phyloP scores from a whole-genome alignment of 2,329 filamentous ascomycete genomes.

The Blumeria graminis region DNA sequence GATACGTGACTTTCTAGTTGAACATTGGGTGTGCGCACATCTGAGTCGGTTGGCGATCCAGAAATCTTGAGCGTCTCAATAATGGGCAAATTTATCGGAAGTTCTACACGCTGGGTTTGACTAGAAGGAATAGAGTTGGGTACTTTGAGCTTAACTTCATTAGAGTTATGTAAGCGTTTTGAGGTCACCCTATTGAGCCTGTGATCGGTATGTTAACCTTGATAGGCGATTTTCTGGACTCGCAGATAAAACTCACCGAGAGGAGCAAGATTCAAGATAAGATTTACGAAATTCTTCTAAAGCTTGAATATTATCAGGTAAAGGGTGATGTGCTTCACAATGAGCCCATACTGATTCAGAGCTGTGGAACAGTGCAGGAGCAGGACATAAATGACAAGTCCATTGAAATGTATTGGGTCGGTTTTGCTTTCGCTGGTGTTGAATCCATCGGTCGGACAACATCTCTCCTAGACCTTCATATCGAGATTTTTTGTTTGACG shows the following conservation, averaged over 20 bases:
- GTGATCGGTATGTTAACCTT: no score
- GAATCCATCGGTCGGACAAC: conserved; percentile 1
- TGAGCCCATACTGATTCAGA: no score
- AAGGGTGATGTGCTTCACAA: no score
- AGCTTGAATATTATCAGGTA: no score
- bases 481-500: background rate
- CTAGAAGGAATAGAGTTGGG: background rate
- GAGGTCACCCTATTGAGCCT: background rate
- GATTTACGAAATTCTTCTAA: no score
- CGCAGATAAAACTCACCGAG: no score
- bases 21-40: background rate
- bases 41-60: background rate
- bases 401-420: background rate
- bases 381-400: no score
- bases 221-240: no score
- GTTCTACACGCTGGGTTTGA: no score
- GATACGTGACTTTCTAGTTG: background rate
- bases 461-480: background rate
- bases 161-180: background rate
- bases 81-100: no score
- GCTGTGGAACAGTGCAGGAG: no score
- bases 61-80: background rate
- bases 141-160: background rate
- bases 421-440: conserved; percentile 1
- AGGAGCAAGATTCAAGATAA: no score